Base-by-base conservation (phyloP, 2,329 filamentous ascomycete species). In the Trichoderma brevicompactum region DNA sequence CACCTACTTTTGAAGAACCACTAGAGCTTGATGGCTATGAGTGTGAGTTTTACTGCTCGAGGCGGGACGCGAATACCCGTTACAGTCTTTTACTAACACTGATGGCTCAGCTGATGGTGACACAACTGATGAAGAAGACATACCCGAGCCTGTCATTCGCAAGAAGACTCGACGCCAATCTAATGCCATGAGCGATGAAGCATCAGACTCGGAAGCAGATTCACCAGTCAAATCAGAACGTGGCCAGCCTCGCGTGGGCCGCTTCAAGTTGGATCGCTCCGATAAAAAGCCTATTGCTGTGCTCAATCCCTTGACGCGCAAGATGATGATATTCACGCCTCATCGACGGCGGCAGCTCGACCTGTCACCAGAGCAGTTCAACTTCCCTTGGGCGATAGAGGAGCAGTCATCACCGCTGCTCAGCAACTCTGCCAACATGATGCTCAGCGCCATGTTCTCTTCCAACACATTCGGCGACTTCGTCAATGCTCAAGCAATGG, bases 371-470 rank as follows among this genome's bases (percentile, higher is more conserved):
- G 84, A 85, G 73, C 81, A 83, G 56, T 85, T 85, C 72, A 81
- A 85, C 64, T 73, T 84, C 63, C 76, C 81, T 17, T 82, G 80
- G 72, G 72, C 79, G n/a, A 72, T 76, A 55, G 73, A 79, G 63
- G 72, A 79, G 43, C 76, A 81, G 62, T 73, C 79, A 4, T 81
- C 81, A 0, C 87, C 89, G 15, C 86, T 91, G 72, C 78, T 90
- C 67, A 87, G 83, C 73, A 88, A 90, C 66, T 86, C 87, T 17
- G 87, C 88, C 64, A 90, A 92, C 66, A 83, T 94, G 69, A 93
- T 94, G 90, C 87, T 94, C 79, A 89, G 89, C 55, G 89, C 88
- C 70, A 88, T 92, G 78, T 83, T 88, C 63, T 84, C 83, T 1
- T 81, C 80, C 64, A 82, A 83, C 67, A 81, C 83, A 0, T 84